Conservation (phyloP, 371 early-diverging fungal genomes). For the Mucor racemosus region DNA sequence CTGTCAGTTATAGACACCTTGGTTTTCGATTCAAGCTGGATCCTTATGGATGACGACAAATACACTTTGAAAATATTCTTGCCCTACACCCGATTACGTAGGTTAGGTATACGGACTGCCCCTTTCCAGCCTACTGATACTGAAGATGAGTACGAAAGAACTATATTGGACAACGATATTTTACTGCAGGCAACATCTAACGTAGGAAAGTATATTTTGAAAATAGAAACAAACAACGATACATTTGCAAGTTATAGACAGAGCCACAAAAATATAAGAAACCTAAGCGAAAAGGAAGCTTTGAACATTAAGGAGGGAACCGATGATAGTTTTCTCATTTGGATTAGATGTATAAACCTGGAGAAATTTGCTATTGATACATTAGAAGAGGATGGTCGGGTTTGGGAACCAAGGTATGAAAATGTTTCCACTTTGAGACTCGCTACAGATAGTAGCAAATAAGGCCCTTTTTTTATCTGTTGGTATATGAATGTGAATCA, state of each 20-base stretch:
- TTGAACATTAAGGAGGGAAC: not conserved
- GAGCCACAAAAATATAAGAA: not conserved
- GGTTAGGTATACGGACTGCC: not conserved
- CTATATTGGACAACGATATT: not conserved
- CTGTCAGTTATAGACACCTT: not conserved
- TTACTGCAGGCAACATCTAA: not conserved
- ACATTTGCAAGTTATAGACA: not conserved
- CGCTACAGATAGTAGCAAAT: too few relatives aligned
- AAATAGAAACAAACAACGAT: not conserved
- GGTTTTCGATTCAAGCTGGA: not conserved
- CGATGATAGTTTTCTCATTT: not conserved
- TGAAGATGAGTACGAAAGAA: too few relatives aligned
- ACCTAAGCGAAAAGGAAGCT: not conserved
- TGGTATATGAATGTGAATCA: too few relatives aligned
- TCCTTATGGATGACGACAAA: not conserved
- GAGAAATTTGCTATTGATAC: not conserved
- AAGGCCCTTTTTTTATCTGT: too few relatives aligned
- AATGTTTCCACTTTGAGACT: too few relatives aligned
- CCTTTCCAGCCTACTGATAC: not conserved
- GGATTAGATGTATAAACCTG: not conserved
- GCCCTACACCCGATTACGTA: not conserved
- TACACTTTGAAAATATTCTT: not conserved
- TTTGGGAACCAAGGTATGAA: too few relatives aligned
- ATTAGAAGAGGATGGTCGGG: too few relatives aligned
- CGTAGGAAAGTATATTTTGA: not conserved